These are phyloP conservation scores for Coccinonectria pachysandricola DNA, from an alignment of 2,329 filamentous ascomycete species.

Conservation along the genomic window DNA sequence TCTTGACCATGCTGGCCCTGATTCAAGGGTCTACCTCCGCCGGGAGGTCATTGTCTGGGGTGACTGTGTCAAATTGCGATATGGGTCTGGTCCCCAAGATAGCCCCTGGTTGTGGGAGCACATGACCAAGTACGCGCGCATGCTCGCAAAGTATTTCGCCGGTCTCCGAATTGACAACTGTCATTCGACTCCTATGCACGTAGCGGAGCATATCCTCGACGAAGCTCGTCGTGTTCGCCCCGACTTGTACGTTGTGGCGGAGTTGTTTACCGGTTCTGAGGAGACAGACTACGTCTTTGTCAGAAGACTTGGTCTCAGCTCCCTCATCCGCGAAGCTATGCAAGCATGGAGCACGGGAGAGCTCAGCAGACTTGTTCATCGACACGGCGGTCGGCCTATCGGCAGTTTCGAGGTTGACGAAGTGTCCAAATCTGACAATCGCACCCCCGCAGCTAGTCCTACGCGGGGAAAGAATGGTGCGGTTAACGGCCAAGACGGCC, in stretches of 20 bases:
- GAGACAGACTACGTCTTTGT: constrained; percentile 95
- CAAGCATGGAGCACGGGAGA: constrained; percentile 95
- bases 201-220: constrained; percentile 90
- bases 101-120: constrained; percentile 92
- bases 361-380: constrained; percentile 84
- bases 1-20: constrained; percentile 82
- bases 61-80: constrained; percentile 94
- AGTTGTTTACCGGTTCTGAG: constrained; percentile 91
- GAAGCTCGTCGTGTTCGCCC: constrained; percentile 82
- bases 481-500: constrained; percentile 21
- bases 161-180: constrained; percentile 97
- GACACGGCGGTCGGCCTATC: constrained; percentile 86
- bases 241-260: constrained; percentile 83
- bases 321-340: constrained; percentile 94
- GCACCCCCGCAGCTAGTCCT: constrained; percentile 21
- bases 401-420: constrained; percentile 96
- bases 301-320: constrained; percentile 81
- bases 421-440: constrained; percentile 51
- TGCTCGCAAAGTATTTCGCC: constrained; percentile 89
- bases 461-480: constrained; percentile 14
- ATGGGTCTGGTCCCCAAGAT: constrained; percentile 69
- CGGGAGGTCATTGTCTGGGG: constrained; percentile 97
- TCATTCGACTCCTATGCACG: constrained; percentile 88
- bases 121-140: constrained; percentile 85
- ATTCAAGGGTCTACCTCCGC: constrained; percentile 86